Evolutionary conservation across 108 stramenopile species (phyloP).

Genomic region (Mediolabrus comicus): DNA sequence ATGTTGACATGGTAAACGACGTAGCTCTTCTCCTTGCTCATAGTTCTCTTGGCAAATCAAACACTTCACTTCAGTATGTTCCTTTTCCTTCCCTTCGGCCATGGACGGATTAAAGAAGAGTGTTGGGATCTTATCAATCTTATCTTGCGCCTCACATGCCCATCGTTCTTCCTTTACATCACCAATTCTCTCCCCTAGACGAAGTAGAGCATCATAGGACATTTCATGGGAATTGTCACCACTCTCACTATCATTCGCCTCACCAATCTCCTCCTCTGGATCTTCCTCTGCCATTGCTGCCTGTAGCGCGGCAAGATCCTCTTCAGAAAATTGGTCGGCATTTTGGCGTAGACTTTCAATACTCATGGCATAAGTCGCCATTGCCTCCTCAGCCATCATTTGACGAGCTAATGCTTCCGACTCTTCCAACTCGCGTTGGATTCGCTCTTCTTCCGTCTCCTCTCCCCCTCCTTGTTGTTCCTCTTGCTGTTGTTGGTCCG

Average conservation of each 20-base stretch:
- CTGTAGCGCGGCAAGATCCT: constrained; percentile 79
- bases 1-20: constrained; percentile 82
- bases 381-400: constrained; percentile 91
- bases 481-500: neutral
- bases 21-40: constrained; percentile 67
- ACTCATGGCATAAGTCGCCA: constrained; percentile 66
- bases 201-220: constrained; percentile 71
- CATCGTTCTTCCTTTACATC: constrained; percentile 89
- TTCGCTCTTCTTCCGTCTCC: constrained; percentile 56
- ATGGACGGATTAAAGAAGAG: constrained; percentile 38
- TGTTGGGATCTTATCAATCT: constrained; percentile 60
- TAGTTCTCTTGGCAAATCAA: constrained; percentile 89
- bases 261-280: constrained; percentile 27
- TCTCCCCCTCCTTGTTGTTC: neutral
- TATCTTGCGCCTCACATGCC: constrained; percentile 54
- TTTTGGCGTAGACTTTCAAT: constrained; percentile 62
- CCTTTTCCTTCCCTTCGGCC: constrained; percentile 49
- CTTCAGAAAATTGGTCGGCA: constrained; percentile 66
- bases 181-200: constrained; percentile 76
- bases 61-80: constrained; percentile 82
- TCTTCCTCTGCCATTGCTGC: constrained; percentile 78
- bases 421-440: constrained; percentile 69
- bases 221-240: constrained; percentile 32
- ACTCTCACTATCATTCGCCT: constrained; percentile 36
- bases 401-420: constrained; percentile 79